Evolutionary conservation across 169 alveolate genomes (phyloP).

Genomic region (Cryptosporidium parvum): DNA sequence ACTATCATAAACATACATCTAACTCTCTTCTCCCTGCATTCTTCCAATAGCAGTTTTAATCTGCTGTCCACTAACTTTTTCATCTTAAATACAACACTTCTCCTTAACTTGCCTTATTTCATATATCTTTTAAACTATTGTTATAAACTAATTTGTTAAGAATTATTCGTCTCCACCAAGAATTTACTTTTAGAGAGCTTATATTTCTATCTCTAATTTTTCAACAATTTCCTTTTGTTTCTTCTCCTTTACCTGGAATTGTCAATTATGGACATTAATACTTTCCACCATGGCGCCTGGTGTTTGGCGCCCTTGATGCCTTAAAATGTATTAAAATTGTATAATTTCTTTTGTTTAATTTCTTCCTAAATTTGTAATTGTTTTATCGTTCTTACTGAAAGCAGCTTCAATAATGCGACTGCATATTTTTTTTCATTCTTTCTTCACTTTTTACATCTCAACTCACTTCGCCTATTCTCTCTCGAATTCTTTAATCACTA

Average conservation of each 20-base stretch:
- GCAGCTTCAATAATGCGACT: too few species aligned
- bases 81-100: slow-evolving; percentile 79
- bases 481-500: not conserved
- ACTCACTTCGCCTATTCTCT: not conserved
- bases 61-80: slow-evolving; percentile 96
- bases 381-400: too few species aligned
- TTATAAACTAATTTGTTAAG: not conserved
- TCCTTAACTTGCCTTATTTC: not conserved
- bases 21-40: slow-evolving; percentile 89
- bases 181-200: not conserved
- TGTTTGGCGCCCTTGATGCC: not conserved
- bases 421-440: too few species aligned
- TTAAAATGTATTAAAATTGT: not conserved
- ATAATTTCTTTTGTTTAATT: too few species aligned
- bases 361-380: too few species aligned
- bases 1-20: slow-evolving; percentile 95
- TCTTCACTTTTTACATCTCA: too few species aligned
- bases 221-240: not conserved
- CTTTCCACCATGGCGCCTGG: not conserved
- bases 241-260: not conserved
- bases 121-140: not conserved
- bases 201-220: not conserved
- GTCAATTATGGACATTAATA: slow-evolving; percentile 43
- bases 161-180: not conserved
- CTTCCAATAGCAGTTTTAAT: slow-evolving; percentile 93